A percentile compares a stretch with the other conserved stretches of the same genome.
phyloP scores from a whole-genome alignment of 441 rosid genomes.

The Eutrema salsugineum region DNA sequence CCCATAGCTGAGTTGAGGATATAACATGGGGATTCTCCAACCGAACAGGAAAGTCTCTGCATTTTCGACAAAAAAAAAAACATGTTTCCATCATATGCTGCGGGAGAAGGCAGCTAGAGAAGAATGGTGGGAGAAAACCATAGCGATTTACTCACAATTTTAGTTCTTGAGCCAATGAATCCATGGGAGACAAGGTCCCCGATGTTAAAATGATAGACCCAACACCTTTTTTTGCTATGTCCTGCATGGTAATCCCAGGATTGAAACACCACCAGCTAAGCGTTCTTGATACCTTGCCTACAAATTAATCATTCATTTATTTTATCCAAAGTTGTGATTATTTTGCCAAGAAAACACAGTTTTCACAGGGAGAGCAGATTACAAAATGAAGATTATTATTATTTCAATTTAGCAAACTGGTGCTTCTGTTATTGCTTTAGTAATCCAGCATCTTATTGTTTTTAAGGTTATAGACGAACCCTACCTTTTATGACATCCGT shows the following conservation, averaged over 20 bases:
- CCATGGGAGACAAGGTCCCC: constrained; percentile 95
- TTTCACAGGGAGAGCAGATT: not conserved
- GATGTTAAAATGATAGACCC: constrained; percentile 91
- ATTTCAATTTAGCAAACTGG: not conserved
- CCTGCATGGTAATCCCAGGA: constrained; percentile 97
- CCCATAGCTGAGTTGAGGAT: constrained; percentile 88
- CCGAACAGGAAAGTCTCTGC: constrained; percentile 84
- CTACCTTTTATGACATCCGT: constrained; percentile 65
- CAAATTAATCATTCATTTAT: constrained; percentile 21
- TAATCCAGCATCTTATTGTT: not conserved
- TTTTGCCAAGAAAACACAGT: not conserved
- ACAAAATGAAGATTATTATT: not conserved
- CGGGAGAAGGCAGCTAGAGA: constrained; percentile 9
- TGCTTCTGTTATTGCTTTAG: constrained; percentile 1
- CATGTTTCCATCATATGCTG: constrained; percentile 27
- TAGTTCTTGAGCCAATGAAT: constrained; percentile 88
- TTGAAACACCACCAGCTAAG: constrained; percentile 99
- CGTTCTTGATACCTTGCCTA: constrained; percentile 81
- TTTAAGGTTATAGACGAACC: constrained; percentile 1
- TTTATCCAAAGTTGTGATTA: not conserved
- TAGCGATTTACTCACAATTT: constrained; percentile 58
- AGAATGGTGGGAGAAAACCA: constrained; percentile 15
- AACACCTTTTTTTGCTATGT: constrained; percentile 65
- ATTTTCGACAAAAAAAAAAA: constrained; percentile 17
- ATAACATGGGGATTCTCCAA: constrained; percentile 98